Base-by-base conservation (phyloP, 2,329 filamentous ascomycete genomes). In the Xylaria multiplex region DNA sequence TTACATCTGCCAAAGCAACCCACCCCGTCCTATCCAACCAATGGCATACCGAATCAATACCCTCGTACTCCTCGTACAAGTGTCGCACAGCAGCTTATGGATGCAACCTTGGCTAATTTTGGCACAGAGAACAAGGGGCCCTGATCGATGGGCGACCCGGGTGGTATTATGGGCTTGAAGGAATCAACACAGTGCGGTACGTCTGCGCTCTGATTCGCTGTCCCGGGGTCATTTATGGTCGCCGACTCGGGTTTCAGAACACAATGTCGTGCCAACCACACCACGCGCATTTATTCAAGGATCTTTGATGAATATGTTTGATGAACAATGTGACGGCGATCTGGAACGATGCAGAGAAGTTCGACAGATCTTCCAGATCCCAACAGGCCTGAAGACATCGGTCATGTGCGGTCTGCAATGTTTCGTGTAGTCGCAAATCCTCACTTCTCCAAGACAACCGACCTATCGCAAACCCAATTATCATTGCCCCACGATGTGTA, bases 201-300 rank as follows among this genome's bases (percentile, higher is more conserved):
- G 27, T 59, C 4, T 6, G 35, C n/a, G 32, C 45, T 56, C 24
- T 62, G 59, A 66, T 66, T 66, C 13, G 59, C 46, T 64, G 22
- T 3, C 11, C 16, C 11, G n/a, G 6, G 45, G 30, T 27, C 37
- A 16, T 49, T 52, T 1, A 50, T 64, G 65, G 65, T 69, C 68
- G 68, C 68, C 68, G 68, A 69, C 68, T 69, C 68, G 68, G 68
- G 68, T 69, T 69, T 69, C 68, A 69, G 63, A 46, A 53, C 61
- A 59, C 58, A 61, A 64, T 52, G 63, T 42, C 27, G 66, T 69
- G 46, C 56, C 64, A 61, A 67, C 57, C 65, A 57, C 45, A 60
- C 49, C 66, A 66, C 58, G 53, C 63, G 50, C 46, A 49, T 57
- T 49, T 45, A 32, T 53, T 32, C 64, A 42, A 24, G 60, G 59